Percentiles rank a stretch among this genome's conserved stretches.
Conservation (phyloP, 2,329 filamentous ascomycete species). For the Simplicillium sp. region DNA sequence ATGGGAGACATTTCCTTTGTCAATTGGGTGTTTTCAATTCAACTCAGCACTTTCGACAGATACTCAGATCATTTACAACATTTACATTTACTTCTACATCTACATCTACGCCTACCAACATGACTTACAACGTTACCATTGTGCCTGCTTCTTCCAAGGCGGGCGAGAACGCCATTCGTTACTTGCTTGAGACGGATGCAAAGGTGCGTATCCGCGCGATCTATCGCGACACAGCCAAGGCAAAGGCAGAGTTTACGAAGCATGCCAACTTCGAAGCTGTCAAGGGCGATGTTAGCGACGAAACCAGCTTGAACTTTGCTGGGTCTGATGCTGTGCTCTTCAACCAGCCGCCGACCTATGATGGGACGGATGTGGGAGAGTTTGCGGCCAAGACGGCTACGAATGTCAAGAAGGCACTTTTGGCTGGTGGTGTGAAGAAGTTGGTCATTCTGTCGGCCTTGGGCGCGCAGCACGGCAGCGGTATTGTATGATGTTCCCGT, state of each 20-base stretch:
- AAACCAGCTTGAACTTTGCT: slow-evolving; percentile 16
- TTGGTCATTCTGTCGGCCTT: slow-evolving; percentile 19
- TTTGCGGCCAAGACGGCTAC: slow-evolving; percentile 14
- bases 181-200: slow-evolving; percentile 12
- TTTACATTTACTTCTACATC: too few relatives aligned
- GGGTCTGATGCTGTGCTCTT: slow-evolving; percentile 21
- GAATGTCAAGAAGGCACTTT: slow-evolving; percentile 14
- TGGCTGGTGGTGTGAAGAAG: slow-evolving; percentile 9
- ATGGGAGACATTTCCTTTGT: too few relatives aligned
- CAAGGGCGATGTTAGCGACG: slow-evolving; percentile 19
- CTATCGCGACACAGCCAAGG: slow-evolving; percentile 19
- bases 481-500: slow-evolving; percentile 14
- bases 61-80: too few relatives aligned
- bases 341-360: slow-evolving; percentile 19
- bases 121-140: slow-evolving; percentile 19
- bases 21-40: too few relatives aligned
- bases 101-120: too few relatives aligned
- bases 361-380: slow-evolving; percentile 13
- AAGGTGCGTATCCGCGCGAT: slow-evolving; percentile 16
- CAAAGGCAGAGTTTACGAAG: slow-evolving; percentile 16
- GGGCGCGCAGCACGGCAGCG: slow-evolving; percentile 17
- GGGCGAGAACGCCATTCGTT: slow-evolving; percentile 18
- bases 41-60: too few relatives aligned
- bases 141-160: slow-evolving; percentile 22
- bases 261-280: slow-evolving; percentile 18